Base-by-base conservation (phyloP, 331 rosid genomes). In the Arachis monticola region DNA sequence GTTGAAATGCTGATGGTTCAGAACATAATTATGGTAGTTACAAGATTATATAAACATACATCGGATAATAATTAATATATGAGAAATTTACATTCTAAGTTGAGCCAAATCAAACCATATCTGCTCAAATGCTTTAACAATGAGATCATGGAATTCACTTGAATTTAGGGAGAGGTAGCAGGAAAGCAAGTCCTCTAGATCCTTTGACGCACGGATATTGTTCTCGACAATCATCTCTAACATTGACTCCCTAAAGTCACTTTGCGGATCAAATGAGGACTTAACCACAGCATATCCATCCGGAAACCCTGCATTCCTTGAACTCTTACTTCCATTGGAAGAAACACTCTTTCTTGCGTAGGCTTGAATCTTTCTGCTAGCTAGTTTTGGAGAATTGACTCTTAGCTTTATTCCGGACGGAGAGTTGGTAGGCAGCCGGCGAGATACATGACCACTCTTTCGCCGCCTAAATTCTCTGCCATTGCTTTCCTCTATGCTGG, bases 201-300 rank as follows among this genome's bases (percentile, higher is more conserved):
- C 98, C 80, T 93, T 88, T 0, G 90, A 81, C 3, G 75, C 87
- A 60, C 80, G 53, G 75, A 93, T 89, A 35, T 88, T 89, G 70
- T 91, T 91, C 92, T 89, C 97, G 72, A 85, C 87, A 69, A 93
- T 91, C 98, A 93, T 93, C 87, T 93, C 98, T 85, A 84, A 83
- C 98, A 93, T 93, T 42, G 98, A 93, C 2, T 93, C 93, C 72
- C 76, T 82, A 83, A 93, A 93, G 80, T 93, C 98, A 70, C 80
- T 83, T 77, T 82, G 87, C n/a, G 98, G 98, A 80, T 93, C 89
- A 72, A 85, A 48, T 6, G 97, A 91, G 17, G 93, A 83, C 79
- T 89, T 91, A 1, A 89, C 97, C 58, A 93, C 87, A 6, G 97
- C 98, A 80, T 86, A 88, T 6, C 98, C 90, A 72, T 89, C 96